These are phyloP conservation scores for Fusarium veterinarium DNA, from an alignment of 2,329 filamentous ascomycete species.

Conservation along the genomic window DNA sequence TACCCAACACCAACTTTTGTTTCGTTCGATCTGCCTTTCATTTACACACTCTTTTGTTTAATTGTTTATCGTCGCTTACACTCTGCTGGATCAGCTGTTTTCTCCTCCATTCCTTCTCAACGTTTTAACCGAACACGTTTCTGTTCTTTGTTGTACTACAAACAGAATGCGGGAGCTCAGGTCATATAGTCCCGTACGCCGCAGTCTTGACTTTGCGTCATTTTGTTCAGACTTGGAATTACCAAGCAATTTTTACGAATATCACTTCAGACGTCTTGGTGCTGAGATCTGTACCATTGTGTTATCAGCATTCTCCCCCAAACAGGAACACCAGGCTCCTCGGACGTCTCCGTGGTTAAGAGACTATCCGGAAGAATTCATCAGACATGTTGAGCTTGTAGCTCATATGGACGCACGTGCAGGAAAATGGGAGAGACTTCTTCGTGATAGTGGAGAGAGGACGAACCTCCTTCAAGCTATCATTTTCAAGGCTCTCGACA, in stretches of 20 bases:
- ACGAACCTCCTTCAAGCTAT: slow-evolving; percentile 44
- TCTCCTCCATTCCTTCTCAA: neutral
- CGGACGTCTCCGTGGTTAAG: slow-evolving; percentile 41
- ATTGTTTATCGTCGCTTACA: slow-evolving; percentile 1
- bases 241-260: slow-evolving; percentile 39
- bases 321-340: neutral
- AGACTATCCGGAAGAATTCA: slow-evolving; percentile 38
- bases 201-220: slow-evolving; percentile 28
- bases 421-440: slow-evolving; percentile 46
- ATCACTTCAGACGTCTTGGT: slow-evolving; percentile 35
- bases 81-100: neutral
- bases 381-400: slow-evolving; percentile 42
- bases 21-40: slow-evolving; percentile 26
- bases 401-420: slow-evolving; percentile 43
- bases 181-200: slow-evolving; percentile 29
- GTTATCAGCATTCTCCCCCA: slow-evolving; percentile 35
- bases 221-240: slow-evolving; percentile 29
- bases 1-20: neutral
- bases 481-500: slow-evolving; percentile 46
- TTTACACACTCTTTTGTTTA: slow-evolving; percentile 26
- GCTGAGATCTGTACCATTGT: slow-evolving; percentile 41
- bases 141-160: slow-evolving; percentile 1
- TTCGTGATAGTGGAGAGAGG: slow-evolving; percentile 39
- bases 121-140: neutral
- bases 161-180: slow-evolving; percentile 29